Evolutionary conservation across 108 stramenopile genomes (phyloP).

Genomic region (Pseudonitzschia pungens): DNA sequence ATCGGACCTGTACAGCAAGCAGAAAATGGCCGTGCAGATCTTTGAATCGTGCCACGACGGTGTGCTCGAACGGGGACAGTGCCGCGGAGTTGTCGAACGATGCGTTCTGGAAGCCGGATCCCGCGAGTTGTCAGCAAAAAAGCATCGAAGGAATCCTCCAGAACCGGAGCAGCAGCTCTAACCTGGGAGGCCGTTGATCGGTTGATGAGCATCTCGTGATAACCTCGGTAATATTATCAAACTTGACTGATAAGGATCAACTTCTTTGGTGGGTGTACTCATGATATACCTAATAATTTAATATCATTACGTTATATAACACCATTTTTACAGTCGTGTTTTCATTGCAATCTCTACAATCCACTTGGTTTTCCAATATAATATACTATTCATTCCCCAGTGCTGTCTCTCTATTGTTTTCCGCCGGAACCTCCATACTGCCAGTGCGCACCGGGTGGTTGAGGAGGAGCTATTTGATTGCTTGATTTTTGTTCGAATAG

Average conservation of each 20-base stretch:
- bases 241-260: too few relatives aligned
- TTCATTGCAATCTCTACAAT: neutral
- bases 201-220: neutral
- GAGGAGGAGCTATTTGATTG: constrained; percentile 18
- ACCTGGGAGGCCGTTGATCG: constrained; percentile 11
- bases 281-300: neutral
- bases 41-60: constrained; percentile 56
- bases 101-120: constrained; percentile 10
- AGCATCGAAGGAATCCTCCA: constrained; percentile 4
- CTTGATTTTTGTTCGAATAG: constrained; percentile 34
- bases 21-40: constrained; percentile 43
- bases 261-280: too few relatives aligned
- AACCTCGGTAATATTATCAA: too few relatives aligned
- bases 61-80: constrained; percentile 17
- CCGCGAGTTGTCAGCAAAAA: constrained; percentile 13
- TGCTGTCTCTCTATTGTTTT: neutral
- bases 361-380: neutral
- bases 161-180: neutral
- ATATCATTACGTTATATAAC: neutral
- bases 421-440: constrained; percentile 18
- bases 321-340: neutral
- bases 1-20: constrained; percentile 64
- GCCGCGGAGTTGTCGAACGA: neutral
- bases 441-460: constrained; percentile 38
- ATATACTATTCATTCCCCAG: neutral